Conservation (phyloP, 2,329 filamentous ascomycete species). For the Metarhizium brunneum region DNA sequence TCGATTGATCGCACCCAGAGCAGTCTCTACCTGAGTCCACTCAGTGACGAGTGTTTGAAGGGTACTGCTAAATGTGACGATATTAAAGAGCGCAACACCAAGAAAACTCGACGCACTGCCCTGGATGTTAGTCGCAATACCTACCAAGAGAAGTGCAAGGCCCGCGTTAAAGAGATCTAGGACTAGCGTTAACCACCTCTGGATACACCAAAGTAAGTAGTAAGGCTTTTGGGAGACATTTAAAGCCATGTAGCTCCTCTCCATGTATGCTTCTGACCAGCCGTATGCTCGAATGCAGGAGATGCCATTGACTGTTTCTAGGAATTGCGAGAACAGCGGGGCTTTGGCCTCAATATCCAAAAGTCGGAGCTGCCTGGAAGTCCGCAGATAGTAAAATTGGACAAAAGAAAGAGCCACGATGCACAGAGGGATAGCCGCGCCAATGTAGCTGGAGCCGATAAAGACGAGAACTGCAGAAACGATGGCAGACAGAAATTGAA, state of each 20-base stretch:
- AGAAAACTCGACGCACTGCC: conserved; percentile 17
- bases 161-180: conserved; percentile 35
- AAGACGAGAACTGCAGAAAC: background rate
- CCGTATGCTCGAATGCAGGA: conserved; percentile 9
- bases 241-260: background rate
- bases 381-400: conserved; percentile 13
- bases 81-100: conserved; percentile 17
- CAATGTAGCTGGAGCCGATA: background rate
- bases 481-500: background rate
- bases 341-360: conserved; percentile 9
- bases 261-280: conserved; percentile 2
- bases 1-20: conserved; percentile 16
- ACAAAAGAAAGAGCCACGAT: conserved; percentile 5
- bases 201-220: conserved; percentile 38
- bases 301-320: conserved; percentile 6
- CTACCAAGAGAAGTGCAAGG: conserved; percentile 35
- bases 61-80: conserved; percentile 19
- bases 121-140: conserved; percentile 28
- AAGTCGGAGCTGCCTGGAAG: conserved; percentile 6
- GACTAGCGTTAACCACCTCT: conserved; percentile 39
- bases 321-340: conserved; percentile 7
- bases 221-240: conserved; percentile 10
- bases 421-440: conserved; percentile 5
- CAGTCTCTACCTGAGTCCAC: conserved; percentile 20
- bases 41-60: conserved; percentile 22